Conservation (phyloP, 352 stramenopile species). For the Phytophthora tentaculata region DNA sequence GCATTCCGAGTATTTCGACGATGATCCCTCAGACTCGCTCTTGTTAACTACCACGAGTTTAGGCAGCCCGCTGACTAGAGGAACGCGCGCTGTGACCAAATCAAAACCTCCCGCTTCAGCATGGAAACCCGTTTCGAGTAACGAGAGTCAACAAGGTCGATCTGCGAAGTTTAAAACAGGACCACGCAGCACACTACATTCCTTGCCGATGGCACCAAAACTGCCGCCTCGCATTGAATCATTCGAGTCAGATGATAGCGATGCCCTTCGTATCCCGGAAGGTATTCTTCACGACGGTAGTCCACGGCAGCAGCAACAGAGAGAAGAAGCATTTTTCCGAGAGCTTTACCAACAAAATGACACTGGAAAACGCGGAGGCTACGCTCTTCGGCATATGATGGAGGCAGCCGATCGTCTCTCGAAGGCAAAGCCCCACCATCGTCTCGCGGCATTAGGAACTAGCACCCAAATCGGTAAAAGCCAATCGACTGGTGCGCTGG, state of each 20-base stretch:
- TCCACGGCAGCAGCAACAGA: conserved; percentile 36
- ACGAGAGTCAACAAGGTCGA: conserved; percentile 16
- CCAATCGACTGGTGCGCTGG: conserved; percentile 49
- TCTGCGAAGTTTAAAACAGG: conserved; percentile 26
- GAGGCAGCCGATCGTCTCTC: conserved; percentile 58
- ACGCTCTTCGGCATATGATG: conserved; percentile 79
- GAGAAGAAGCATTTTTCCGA: conserved; percentile 76
- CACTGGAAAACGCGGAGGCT: conserved; percentile 37
- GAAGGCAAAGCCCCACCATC: conserved; percentile 55
- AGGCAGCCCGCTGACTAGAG: conserved; percentile 7
- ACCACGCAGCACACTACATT: conserved; percentile 36
- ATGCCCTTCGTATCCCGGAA: conserved; percentile 33
- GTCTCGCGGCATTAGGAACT: conserved; percentile 42
- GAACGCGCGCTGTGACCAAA: conserved; percentile 7
- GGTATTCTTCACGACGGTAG: conserved; percentile 19
- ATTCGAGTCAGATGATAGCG: conserved; percentile 49
- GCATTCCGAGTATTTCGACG: conserved; percentile 40
- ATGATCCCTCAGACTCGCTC: conserved; percentile 48
- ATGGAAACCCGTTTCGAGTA: conserved; percentile 61
- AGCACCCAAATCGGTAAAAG: conserved; percentile 41
- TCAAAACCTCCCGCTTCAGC: conserved; percentile 58
- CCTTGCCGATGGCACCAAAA: conserved; percentile 51
- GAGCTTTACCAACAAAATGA: conserved; percentile 72
- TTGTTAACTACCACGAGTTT: conserved; percentile 13
- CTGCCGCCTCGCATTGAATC: conserved; percentile 68